Conservation (phyloP, 371 early-diverging fungal genomes). For the Mucor circinelloides region DNA sequence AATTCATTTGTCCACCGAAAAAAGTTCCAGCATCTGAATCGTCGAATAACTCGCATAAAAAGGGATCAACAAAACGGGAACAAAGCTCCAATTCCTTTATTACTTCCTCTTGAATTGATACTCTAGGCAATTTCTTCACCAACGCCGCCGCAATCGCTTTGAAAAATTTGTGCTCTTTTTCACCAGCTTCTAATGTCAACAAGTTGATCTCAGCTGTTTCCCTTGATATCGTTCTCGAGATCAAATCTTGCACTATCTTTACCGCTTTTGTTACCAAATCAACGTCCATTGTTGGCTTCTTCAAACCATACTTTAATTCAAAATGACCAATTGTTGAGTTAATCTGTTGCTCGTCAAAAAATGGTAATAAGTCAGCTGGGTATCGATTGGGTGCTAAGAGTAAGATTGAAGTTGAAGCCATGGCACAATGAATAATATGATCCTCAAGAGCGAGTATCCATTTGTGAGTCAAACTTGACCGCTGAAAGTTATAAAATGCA, state of each 20-base stretch:
- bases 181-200: no score
- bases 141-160: no score
- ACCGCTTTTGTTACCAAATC: no score
- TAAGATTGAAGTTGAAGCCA: slow-evolving; percentile 7
- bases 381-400: slow-evolving; percentile 9
- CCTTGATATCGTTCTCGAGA: no score
- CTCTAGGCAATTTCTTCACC: slow-evolving; percentile 11
- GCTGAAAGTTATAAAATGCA: background rate
- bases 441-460: slow-evolving; percentile 15
- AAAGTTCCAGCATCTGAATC: slow-evolving; percentile 8
- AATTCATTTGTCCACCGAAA: slow-evolving; percentile 10
- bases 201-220: no score
- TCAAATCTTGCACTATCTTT: no score
- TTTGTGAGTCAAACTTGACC: background rate
- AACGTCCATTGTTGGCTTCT: no score
- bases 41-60: slow-evolving; percentile 11
- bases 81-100: slow-evolving; percentile 13
- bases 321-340: slow-evolving; percentile 5
- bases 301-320: no score
- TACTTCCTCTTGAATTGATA: slow-evolving; percentile 4
- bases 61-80: slow-evolving; percentile 18
- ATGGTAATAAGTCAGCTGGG: slow-evolving; percentile 9
- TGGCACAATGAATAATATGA: slow-evolving; percentile 5
- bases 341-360: slow-evolving; percentile 16
- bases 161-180: no score